phyloP scores from a whole-genome alignment of 1,284 basidiomycete genomes.

The Prillingera fragicola region DNA sequence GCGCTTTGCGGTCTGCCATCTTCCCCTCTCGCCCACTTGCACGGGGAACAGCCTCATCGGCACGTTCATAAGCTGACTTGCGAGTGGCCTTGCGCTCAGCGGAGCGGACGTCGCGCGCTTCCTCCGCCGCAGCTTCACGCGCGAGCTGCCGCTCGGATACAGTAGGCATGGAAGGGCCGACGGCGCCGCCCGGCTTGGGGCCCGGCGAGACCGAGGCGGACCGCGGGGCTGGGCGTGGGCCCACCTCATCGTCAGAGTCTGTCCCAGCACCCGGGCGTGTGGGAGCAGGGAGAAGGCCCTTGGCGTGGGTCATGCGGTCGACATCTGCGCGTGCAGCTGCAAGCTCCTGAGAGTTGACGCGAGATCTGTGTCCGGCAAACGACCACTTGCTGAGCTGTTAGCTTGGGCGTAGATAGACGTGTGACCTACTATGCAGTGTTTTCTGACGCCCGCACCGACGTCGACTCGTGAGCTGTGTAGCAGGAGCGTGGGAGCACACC shows the following conservation, averaged over 20 bases:
- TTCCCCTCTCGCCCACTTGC: slow-evolving; percentile 39
- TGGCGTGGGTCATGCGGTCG: slow-evolving; percentile 12
- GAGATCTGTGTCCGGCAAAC: slow-evolving; percentile 30
- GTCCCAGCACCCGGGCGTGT: background rate
- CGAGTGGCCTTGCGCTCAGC: slow-evolving; percentile 26
- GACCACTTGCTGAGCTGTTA: slow-evolving; percentile 33
- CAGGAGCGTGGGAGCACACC: slow-evolving; percentile 34
- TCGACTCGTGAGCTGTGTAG: slow-evolving; percentile 24
- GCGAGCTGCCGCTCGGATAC: slow-evolving; percentile 40
- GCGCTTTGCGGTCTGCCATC: slow-evolving; percentile 42
- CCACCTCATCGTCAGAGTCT: slow-evolving; percentile 10
- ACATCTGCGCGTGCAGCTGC: slow-evolving; percentile 12
- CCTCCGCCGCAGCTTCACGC: slow-evolving; percentile 27
- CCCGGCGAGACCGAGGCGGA: slow-evolving; percentile 7
- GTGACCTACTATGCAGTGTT: slow-evolving; percentile 33
- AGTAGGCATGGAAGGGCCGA: slow-evolving; percentile 28
- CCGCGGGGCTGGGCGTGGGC: background rate
- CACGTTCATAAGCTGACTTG: slow-evolving; percentile 23
- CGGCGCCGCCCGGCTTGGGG: background rate
- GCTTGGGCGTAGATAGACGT: background rate
- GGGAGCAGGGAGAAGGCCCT: background rate
- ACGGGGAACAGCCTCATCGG: slow-evolving; percentile 42
- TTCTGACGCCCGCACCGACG: slow-evolving; percentile 21
- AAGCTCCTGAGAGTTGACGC: slow-evolving; percentile 23
- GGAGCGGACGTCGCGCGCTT: slow-evolving; percentile 7